Evolutionary conservation across 164 flowering plant genomes (phyloP).

Genomic region (Houttuynia cordata): DNA sequence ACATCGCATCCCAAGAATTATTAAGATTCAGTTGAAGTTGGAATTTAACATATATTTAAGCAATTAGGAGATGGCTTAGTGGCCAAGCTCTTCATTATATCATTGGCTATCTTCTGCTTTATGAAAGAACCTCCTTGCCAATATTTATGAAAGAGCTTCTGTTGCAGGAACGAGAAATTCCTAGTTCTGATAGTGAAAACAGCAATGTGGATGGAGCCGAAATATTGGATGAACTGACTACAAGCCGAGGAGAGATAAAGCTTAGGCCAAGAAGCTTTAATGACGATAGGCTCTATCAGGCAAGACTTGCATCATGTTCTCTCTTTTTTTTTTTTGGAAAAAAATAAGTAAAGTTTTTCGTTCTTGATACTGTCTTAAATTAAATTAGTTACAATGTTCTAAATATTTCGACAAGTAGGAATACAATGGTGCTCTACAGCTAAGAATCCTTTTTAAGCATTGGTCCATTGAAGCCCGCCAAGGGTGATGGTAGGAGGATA

Average conservation of each 20-base stretch:
- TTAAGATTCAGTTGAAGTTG: too few relatives aligned
- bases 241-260: conserved; percentile 64
- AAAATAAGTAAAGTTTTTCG: too few relatives aligned
- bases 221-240: conserved; percentile 68
- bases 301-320: neutral
- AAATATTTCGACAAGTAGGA: too few relatives aligned
- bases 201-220: conserved; percentile 42
- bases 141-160: neutral
- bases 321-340: too few relatives aligned
- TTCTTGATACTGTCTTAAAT: too few relatives aligned
- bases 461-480: too few relatives aligned
- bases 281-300: conserved; percentile 23
- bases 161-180: conserved; percentile 24
- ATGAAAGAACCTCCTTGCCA: too few relatives aligned
- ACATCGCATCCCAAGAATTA: neutral
- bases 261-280: conserved; percentile 39
- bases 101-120: neutral
- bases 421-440: too few relatives aligned
- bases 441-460: too few relatives aligned
- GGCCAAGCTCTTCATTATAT: neutral
- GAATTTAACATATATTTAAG: too few relatives aligned
- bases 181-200: conserved; percentile 11
- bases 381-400: too few relatives aligned
- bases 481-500: too few relatives aligned
- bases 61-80: neutral